Percentiles rank a stretch among this genome's conserved stretches.
phyloP scores from a whole-genome alignment of 2,329 filamentous ascomycete species.

The Bertia moriformis region DNA sequence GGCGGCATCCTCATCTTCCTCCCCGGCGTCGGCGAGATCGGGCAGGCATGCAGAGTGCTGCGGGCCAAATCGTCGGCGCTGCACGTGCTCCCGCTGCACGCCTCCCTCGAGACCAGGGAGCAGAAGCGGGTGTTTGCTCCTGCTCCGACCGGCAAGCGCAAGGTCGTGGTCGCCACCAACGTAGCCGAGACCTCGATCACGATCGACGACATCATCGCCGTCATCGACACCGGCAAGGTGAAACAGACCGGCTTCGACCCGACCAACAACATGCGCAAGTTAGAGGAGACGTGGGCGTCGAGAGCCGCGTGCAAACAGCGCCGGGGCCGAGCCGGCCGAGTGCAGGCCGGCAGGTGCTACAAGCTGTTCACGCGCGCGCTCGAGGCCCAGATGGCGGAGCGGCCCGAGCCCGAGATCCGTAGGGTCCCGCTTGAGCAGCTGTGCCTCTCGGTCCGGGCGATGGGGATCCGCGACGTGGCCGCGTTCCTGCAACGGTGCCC shows the following conservation, averaged over 20 bases:
- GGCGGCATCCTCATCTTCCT: slow-evolving; percentile 93
- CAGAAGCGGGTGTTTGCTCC: slow-evolving; percentile 74
- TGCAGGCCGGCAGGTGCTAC: slow-evolving; percentile 81
- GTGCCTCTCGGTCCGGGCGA: slow-evolving; percentile 84
- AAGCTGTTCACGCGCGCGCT: slow-evolving; percentile 83
- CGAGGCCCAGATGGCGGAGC: slow-evolving; percentile 72
- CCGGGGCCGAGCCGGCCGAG: slow-evolving; percentile 81
- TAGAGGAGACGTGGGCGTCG: slow-evolving; percentile 92
- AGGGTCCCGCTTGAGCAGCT: slow-evolving; percentile 87
- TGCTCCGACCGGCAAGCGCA: slow-evolving; percentile 67
- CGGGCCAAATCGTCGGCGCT: slow-evolving; percentile 38
- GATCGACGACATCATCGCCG: slow-evolving; percentile 90
- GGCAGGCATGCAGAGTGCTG: slow-evolving; percentile 58
- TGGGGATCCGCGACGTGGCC: slow-evolving; percentile 75
- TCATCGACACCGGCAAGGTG: slow-evolving; percentile 87
- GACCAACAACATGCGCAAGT: slow-evolving; percentile 80
- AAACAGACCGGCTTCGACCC: slow-evolving; percentile 94
- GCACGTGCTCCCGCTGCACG: slow-evolving; percentile 77
- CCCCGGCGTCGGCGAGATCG: slow-evolving; percentile 84
- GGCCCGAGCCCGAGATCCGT: slow-evolving; percentile 85
- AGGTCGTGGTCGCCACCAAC: slow-evolving; percentile 89
- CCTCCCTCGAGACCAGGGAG: slow-evolving; percentile 75
- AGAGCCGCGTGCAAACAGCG: slow-evolving; percentile 87
- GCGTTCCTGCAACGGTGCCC: slow-evolving; percentile 72
- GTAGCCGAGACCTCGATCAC: slow-evolving; percentile 98